A percentile compares a stretch with the other conserved stretches of the same genome.
These are phyloP conservation scores for Fragosphaeria purpurea DNA, from an alignment of 2,329 filamentous ascomycete genomes.

Conservation along the genomic window DNA sequence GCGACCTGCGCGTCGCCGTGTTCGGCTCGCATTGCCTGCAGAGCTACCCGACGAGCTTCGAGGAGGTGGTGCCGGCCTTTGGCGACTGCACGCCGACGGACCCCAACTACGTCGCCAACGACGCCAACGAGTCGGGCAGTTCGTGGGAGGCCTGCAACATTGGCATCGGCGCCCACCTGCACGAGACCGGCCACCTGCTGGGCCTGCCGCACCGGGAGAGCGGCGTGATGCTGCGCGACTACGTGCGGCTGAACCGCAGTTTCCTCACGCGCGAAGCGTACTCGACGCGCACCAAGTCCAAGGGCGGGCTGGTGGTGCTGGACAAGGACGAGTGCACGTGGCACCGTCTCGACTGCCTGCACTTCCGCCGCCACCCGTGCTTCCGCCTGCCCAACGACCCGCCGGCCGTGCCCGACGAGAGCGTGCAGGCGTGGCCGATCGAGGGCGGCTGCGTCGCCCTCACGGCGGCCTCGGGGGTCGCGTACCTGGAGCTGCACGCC, in stretches of 20 bases:
- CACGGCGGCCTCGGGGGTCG: slow-evolving; percentile 70
- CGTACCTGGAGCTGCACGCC: slow-evolving; percentile 72
- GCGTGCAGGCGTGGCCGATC: slow-evolving; percentile 77
- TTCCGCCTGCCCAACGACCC: slow-evolving; percentile 76
- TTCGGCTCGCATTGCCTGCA: slow-evolving; percentile 90
- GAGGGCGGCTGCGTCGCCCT: slow-evolving; percentile 67
- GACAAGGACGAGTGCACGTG: slow-evolving; percentile 78
- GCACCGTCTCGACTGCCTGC: slow-evolving; percentile 81
- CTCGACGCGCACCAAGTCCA: slow-evolving; percentile 76
- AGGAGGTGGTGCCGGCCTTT: slow-evolving; percentile 84
- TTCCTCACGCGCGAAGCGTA: slow-evolving; percentile 76
- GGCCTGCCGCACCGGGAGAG: slow-evolving; percentile 82
- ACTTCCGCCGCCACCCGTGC: slow-evolving; percentile 82
- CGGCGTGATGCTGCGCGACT: slow-evolving; percentile 89
- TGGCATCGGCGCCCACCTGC: slow-evolving; percentile 84
- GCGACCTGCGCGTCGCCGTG: slow-evolving; percentile 71
- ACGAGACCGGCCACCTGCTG: slow-evolving; percentile 82
- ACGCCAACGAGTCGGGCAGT: slow-evolving; percentile 76
- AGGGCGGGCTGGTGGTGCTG: slow-evolving; percentile 65
- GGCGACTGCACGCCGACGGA: slow-evolving; percentile 86
- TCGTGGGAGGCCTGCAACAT: slow-evolving; percentile 95
- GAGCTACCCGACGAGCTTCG: slow-evolving; percentile 79
- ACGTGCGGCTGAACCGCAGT: slow-evolving; percentile 71
- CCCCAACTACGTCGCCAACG: slow-evolving; percentile 68
- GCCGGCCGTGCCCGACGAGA: slow-evolving; percentile 53